phyloP scores from a whole-genome alignment of 305 asterid species.

The Stenogyne calaminthoides region DNA sequence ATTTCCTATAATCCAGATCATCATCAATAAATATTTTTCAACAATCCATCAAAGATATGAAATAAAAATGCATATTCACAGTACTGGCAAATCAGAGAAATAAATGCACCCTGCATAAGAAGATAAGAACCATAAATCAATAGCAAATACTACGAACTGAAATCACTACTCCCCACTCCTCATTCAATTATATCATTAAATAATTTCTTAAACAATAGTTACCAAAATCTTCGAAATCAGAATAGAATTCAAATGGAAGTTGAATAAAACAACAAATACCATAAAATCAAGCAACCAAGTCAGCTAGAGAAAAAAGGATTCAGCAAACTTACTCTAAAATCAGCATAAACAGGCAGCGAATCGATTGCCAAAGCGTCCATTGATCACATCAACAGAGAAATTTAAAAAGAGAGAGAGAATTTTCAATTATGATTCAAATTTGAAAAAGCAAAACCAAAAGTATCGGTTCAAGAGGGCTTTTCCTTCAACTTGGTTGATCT shows the following conservation, averaged over 20 bases:
- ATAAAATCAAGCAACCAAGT: slow-evolving; percentile 32
- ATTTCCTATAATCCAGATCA: slow-evolving; percentile 24
- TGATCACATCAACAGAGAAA: slow-evolving; percentile 25
- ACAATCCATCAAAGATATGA: not conserved
- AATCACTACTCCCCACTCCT: not conserved
- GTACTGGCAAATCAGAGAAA: slow-evolving; percentile 29
- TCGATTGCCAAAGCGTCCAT: slow-evolving; percentile 57
- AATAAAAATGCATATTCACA: not conserved
- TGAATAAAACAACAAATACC: not conserved
- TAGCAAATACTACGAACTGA: slow-evolving; percentile 16
- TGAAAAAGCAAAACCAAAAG: no score
- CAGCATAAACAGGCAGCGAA: slow-evolving; percentile 47
- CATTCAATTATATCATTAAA: no score
- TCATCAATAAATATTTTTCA: not conserved
- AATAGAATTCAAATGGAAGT: slow-evolving; percentile 11
- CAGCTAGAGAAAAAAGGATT: no score
- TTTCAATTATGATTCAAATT: not conserved
- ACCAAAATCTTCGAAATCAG: not conserved
- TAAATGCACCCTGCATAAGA: slow-evolving; percentile 28
- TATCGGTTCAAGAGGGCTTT: slow-evolving; percentile 10
- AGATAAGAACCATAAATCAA: slow-evolving; percentile 19
- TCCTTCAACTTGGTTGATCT: not conserved
- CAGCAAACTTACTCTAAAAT: slow-evolving; percentile 51
- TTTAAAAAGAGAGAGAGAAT: not conserved
- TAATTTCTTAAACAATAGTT: not conserved